Base-by-base conservation (phyloP, 2,329 filamentous ascomycete species). In the Meredithiella fracta region DNA sequence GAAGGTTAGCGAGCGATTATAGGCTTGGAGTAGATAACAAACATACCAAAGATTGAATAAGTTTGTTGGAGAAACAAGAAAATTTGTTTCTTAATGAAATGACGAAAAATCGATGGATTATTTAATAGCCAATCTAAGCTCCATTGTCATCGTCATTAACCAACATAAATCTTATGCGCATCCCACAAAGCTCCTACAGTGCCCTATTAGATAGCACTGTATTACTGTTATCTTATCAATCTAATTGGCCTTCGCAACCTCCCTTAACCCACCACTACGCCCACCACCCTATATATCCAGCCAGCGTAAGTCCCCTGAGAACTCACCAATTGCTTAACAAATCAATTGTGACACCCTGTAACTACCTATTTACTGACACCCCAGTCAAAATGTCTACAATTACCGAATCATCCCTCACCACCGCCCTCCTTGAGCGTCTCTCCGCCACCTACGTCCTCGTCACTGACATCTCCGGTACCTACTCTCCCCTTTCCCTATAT, bases 381-480 rank as follows among this genome's bases (percentile, higher is more conserved):
- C 17, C 3, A 23, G 11, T 11, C 22, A 59, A 38, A 11, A 60
- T 61, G 60, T 47, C 42, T 0, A 17, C 47, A 53, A 59, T 77
- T 60, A 82, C 88, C 47, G 82, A 88, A 59, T 80, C 81, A 38
- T 77, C 75, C 51, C 74, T 97, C 55, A 81, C 77, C 65, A 71
- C 72, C 47, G 85, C 83, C 59, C 76, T 96, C 62, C 76, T 74
- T 38, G 73, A 83, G 62, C 80, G 82, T 61, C 74, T 96, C 55
- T 75, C 80, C 57, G 88, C 89, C 22, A 75, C 76, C 26, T 79
- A 94, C 70, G 88, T 95, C 60, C 83, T 92, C 64, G 88, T 96
- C 62, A 85, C 86, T 61, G 91, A 97, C 70, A 81, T 94, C 74
- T 95, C 89, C 61, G 91, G 90, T 94, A 78, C 58, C 73, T 66